These are phyloP conservation scores for Euphrasia confusa DNA, from an alignment of 257 asterid genomes.

Conservation along the genomic window DNA sequence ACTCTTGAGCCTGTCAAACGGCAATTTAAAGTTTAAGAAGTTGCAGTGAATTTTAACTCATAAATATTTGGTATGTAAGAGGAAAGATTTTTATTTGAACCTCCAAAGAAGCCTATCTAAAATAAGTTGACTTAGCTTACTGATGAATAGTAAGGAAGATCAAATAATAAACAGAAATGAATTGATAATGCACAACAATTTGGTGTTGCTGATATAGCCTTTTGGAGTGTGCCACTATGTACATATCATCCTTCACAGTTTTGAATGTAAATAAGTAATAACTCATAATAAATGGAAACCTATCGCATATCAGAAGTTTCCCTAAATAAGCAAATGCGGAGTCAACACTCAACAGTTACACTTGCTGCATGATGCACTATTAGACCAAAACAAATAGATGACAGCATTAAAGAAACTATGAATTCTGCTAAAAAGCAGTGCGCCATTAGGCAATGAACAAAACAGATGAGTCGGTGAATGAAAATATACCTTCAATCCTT, in stretches of 20 bases:
- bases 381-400: slow-evolving; percentile 16
- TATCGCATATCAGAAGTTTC: not conserved
- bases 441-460: slow-evolving; percentile 3
- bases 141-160: not conserved
- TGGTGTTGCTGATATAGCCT: not conserved
- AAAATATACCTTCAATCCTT: slow-evolving; percentile 48
- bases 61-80: not conserved
- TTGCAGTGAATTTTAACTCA: slow-evolving; percentile 1
- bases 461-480: slow-evolving; percentile 2
- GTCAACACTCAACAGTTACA: not conserved
- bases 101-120: not conserved
- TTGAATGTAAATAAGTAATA: not conserved
- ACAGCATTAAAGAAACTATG: slow-evolving; percentile 13
- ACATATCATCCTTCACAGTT: not conserved
- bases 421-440: not conserved
- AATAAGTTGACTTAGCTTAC: not conserved
- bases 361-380: not conserved
- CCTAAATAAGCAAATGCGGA: not conserved
- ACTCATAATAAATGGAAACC: not conserved
- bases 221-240: not conserved
- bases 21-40: slow-evolving; percentile 18
- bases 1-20: slow-evolving; percentile 44
- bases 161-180: not conserved
- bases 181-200: not conserved
- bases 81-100: not conserved